A percentile compares a stretch with the other conserved stretches of the same genome.
These are phyloP conservation scores for Buxus sempervirens DNA, from an alignment of 164 flowering plant species.

Conservation along the genomic window DNA sequence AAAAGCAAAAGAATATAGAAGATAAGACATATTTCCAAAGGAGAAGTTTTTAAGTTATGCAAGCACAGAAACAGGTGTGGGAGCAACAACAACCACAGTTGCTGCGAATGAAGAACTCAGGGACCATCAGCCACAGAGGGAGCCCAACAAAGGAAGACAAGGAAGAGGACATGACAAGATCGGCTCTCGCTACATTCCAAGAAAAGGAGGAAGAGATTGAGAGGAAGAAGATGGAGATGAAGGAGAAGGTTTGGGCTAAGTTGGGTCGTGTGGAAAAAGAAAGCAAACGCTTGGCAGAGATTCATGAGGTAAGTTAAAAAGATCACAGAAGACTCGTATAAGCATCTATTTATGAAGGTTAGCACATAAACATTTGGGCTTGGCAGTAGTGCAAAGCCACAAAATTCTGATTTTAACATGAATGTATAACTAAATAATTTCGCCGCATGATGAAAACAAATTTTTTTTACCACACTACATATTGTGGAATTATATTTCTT, in stretches of 20 bases:
- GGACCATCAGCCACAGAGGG: constrained; percentile 26
- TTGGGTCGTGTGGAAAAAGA: constrained; percentile 76
- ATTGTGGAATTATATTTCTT: no score
- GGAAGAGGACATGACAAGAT: constrained; percentile 67
- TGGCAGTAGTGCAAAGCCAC: no score
- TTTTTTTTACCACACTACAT: no score
- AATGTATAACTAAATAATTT: neutral
- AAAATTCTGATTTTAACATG: neutral
- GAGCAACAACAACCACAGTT: constrained; percentile 40
- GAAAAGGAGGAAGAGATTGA: constrained; percentile 91
- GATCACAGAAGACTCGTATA: neutral
- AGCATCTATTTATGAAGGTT: neutral
- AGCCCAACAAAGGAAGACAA: constrained; percentile 44
- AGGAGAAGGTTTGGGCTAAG: constrained; percentile 69
- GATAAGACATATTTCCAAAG: constrained; percentile 17
- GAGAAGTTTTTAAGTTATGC: constrained; percentile 20
- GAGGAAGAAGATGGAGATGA: constrained; percentile 78
- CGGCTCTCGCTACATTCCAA: constrained; percentile 60
- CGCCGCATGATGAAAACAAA: neutral
- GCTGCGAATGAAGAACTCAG: constrained; percentile 40
- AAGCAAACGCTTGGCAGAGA: constrained; percentile 69
- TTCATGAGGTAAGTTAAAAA: constrained; percentile 59
- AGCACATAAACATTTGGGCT: neutral
- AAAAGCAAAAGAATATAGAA: constrained; percentile 10
- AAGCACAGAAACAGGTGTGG: constrained; percentile 32